A percentile compares a stretch with the other conserved stretches of the same genome.
These are phyloP conservation scores for Spizellomyces sp. DNA, from an alignment of 192 early-diverging fungal genomes.

Conservation along the genomic window DNA sequence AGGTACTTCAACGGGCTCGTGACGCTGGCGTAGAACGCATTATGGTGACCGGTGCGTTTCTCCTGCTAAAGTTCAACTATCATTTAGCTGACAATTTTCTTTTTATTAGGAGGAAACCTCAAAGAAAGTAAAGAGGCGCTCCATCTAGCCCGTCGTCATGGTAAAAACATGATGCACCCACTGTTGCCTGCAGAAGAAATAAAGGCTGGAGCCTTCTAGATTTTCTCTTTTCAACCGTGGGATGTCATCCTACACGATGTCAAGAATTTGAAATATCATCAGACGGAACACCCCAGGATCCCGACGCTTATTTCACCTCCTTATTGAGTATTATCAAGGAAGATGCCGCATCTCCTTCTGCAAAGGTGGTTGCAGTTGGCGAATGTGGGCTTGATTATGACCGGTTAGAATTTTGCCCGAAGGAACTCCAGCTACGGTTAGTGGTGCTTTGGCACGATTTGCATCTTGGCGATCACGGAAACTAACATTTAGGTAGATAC, in stretches of 20 bases:
- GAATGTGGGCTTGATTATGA: conserved; percentile 98
- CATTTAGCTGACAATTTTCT: too few relatives aligned
- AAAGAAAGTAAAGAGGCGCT: conserved; percentile 54
- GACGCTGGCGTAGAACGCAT: conserved; percentile 71
- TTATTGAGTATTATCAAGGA: conserved; percentile 4
- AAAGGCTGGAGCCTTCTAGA: conserved; percentile 14
- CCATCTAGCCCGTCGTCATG: conserved; percentile 52
- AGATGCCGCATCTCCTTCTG: neutral
- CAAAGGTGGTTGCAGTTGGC: conserved; percentile 84
- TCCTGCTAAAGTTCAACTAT: conserved; percentile 45
- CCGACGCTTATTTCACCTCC: conserved; percentile 67
- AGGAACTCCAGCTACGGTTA: conserved; percentile 68
- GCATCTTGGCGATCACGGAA: conserved; percentile 18
- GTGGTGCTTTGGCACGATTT: conserved; percentile 29
- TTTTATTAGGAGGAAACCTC: conserved; percentile 10
- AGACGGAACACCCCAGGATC: conserved; percentile 39
- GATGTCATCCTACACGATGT: conserved; percentile 85
- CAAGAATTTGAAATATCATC: conserved; percentile 64
- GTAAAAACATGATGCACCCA: conserved; percentile 18
- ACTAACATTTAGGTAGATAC: neutral
- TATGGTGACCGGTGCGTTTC: conserved; percentile 77
- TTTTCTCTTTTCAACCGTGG: conserved; percentile 72
- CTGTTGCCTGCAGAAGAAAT: too few relatives aligned
- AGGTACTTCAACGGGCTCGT: conserved; percentile 68
- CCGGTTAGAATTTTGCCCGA: conserved; percentile 79